Evolutionary conservation across 306 rosid genomes (phyloP).

Genomic region (Trifolium pratense): DNA sequence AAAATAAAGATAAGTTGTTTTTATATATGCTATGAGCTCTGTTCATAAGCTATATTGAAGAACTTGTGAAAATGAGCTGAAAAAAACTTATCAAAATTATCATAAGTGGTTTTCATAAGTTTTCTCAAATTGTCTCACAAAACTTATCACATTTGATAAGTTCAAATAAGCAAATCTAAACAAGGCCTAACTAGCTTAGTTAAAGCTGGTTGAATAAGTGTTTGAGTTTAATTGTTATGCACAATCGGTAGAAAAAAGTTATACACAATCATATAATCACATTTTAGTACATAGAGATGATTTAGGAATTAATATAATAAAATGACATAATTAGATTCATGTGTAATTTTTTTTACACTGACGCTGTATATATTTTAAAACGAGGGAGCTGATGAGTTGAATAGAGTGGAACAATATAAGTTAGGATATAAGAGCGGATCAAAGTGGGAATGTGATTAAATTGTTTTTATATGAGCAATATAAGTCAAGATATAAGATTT

Average conservation of each 20-base stretch:
- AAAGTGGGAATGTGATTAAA: too few relatives aligned
- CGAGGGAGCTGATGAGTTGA: too few relatives aligned
- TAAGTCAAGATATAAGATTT: background rate
- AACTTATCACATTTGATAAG: background rate
- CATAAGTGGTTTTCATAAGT: too few relatives aligned
- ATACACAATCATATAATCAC: background rate
- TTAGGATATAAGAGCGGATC: background rate
- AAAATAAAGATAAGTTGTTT: background rate
- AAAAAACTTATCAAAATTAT: background rate
- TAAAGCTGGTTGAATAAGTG: background rate
- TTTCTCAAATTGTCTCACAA: background rate
- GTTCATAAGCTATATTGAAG: background rate
- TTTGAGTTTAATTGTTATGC: background rate
- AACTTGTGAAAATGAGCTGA: too few relatives aligned
- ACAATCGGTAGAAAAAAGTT: background rate
- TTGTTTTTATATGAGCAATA: background rate
- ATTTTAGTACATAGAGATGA: too few relatives aligned
- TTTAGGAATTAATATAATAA: too few relatives aligned
- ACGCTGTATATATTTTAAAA: too few relatives aligned
- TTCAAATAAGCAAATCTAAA: background rate
- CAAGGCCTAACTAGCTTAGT: background rate
- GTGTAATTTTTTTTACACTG: too few relatives aligned
- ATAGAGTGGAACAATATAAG: background rate
- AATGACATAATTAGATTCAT: too few relatives aligned
- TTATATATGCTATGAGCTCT: background rate